phyloP scores from a whole-genome alignment of 345 rosid species.

The Hypericum perforatum region DNA sequence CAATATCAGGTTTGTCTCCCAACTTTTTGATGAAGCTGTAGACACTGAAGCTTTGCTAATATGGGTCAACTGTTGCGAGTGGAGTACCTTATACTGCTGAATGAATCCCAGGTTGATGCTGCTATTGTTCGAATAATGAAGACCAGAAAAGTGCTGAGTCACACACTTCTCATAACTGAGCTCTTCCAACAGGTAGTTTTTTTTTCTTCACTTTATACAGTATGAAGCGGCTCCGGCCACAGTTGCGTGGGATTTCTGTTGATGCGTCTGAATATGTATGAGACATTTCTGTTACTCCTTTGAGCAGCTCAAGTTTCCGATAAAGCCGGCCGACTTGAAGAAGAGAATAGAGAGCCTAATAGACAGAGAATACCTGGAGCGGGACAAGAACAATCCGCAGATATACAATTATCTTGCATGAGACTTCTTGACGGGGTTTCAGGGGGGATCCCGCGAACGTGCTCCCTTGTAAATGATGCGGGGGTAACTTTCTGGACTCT shows the following conservation, averaged over 20 bases:
- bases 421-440: constrained; percentile 2
- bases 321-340: constrained; percentile 95
- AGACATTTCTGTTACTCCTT: constrained; percentile 6
- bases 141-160: constrained; percentile 93
- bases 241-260: no score
- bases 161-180: constrained; percentile 97
- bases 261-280: no score
- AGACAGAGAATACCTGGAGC: constrained; percentile 94
- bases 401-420: constrained; percentile 91
- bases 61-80: not conserved
- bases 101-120: constrained; percentile 67
- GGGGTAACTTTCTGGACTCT: constrained; percentile 8
- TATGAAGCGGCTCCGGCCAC: no score
- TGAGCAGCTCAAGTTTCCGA: constrained; percentile 88
- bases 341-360: constrained; percentile 93
- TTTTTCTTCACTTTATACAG: not conserved
- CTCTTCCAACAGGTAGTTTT: constrained; percentile 89
- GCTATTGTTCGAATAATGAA: constrained; percentile 98
- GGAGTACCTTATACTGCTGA: not conserved
- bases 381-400: constrained; percentile 97
- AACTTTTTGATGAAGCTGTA: not conserved
- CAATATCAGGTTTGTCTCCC: constrained; percentile 75
- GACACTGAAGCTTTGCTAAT: not conserved
- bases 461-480: constrained; percentile 14
- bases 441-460: no score